phyloP scores from a whole-genome alignment of 2,329 filamentous ascomycete genomes.

The Penicillium sp. region DNA sequence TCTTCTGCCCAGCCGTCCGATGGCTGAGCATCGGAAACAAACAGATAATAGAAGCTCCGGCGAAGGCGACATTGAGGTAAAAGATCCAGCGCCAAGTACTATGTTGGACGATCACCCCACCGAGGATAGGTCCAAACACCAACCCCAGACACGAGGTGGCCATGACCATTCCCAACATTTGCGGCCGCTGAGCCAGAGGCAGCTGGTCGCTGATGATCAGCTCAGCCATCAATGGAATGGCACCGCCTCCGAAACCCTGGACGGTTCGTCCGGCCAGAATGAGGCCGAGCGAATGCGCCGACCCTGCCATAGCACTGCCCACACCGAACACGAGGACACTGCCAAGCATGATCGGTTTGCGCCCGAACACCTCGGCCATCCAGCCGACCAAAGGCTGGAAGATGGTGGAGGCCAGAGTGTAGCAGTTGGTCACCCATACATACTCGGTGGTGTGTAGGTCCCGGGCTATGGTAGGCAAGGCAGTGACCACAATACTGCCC shows the following conservation, averaged over 20 bases:
- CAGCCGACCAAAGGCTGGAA: slow-evolving; percentile 13
- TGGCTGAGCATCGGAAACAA: not conserved
- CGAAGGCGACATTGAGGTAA: slow-evolving; percentile 32
- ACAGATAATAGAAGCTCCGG: not conserved
- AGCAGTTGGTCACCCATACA: slow-evolving; percentile 16
- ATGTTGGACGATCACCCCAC: slow-evolving; percentile 32
- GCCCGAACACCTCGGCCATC: slow-evolving; percentile 43
- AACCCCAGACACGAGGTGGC: slow-evolving; percentile 30
- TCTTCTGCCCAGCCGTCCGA: not conserved
- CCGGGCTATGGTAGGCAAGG: slow-evolving; percentile 15
- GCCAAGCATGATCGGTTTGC: slow-evolving; percentile 44
- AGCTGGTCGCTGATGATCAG: slow-evolving; percentile 47
- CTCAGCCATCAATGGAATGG: slow-evolving; percentile 13
- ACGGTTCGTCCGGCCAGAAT: not conserved
- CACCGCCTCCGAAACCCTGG: not conserved
- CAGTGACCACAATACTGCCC: slow-evolving; percentile 15
- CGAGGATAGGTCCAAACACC: slow-evolving; percentile 31
- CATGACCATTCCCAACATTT: slow-evolving; percentile 29
- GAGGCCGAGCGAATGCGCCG: not conserved
- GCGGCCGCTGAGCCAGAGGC: slow-evolving; percentile 31
- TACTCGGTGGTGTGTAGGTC: slow-evolving; percentile 12
- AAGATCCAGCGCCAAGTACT: slow-evolving; percentile 35
- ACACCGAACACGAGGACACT: slow-evolving; percentile 48
- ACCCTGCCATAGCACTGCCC: slow-evolving; percentile 41
- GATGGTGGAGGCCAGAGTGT: slow-evolving; percentile 12